phyloP scores from a whole-genome alignment of 1,139 yeast species.

The Magnusiomyces suaveolens region DNA sequence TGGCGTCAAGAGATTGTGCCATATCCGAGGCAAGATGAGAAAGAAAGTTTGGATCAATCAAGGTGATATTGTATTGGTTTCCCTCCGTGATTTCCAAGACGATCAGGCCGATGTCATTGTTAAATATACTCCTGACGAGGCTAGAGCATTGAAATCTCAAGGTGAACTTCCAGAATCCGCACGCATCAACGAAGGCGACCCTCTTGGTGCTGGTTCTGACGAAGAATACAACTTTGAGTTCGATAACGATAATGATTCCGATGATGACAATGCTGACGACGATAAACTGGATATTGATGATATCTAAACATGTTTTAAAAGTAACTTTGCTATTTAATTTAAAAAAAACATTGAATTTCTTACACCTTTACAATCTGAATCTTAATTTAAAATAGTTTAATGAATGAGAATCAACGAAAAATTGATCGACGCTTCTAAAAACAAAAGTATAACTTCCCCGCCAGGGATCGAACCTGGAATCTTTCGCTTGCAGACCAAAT shows the following conservation, averaged over 20 bases:
- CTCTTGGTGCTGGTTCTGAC: constrained; percentile 92
- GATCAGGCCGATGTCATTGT: constrained; percentile 97
- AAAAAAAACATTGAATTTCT: too few relatives aligned
- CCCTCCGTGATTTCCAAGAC: constrained; percentile 97
- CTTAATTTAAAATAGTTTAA: too few relatives aligned
- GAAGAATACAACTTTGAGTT: constrained; percentile 98
- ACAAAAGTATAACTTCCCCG: too few relatives aligned
- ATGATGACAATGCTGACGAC: constrained; percentile 47
- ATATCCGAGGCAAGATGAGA: constrained; percentile 97
- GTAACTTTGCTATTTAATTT: too few relatives aligned
- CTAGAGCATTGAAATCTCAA: constrained; percentile 87
- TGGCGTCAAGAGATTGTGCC: constrained; percentile 88
- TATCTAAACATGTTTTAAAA: too few relatives aligned
- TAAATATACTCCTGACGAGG: constrained; percentile 95
- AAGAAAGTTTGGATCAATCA: constrained; percentile 99
- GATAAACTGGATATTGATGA: constrained; percentile 78
- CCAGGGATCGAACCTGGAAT: too few relatives aligned
- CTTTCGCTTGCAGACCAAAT: too few relatives aligned
- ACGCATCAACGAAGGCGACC: constrained; percentile 94
- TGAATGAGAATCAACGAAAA: too few relatives aligned
- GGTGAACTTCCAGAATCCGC: constrained; percentile 96
- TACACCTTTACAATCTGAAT: too few relatives aligned
- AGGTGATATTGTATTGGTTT: constrained; percentile 93
- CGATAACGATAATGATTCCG: constrained; percentile 84
- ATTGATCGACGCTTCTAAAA: too few relatives aligned